phyloP scores from a whole-genome alignment of 306 rosid species.

The Castanea sativa region DNA sequence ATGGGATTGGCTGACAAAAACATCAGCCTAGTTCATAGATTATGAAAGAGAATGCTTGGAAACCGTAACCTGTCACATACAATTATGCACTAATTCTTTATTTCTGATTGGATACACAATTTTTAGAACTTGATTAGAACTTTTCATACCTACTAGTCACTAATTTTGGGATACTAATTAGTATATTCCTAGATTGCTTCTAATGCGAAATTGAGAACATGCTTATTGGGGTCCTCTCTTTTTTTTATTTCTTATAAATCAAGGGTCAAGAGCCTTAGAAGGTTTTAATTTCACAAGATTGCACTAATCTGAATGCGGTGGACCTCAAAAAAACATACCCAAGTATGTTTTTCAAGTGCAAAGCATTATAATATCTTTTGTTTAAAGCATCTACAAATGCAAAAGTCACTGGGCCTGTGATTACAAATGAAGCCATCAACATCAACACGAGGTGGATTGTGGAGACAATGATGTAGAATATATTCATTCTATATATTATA shows the following conservation, averaged over 20 bases:
- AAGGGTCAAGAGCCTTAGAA: background rate
- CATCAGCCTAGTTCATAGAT: background rate
- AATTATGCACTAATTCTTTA: slow-evolving; percentile 13
- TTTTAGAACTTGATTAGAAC: slow-evolving; percentile 4
- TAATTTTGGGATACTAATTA: slow-evolving; percentile 26
- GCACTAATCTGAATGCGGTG: background rate
- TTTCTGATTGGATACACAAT: slow-evolving; percentile 22
- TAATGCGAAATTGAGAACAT: slow-evolving; percentile 7
- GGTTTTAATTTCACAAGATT: background rate
- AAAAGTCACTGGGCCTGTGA: background rate
- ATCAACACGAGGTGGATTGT: background rate
- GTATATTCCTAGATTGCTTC: slow-evolving; percentile 21
- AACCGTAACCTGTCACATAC: background rate
- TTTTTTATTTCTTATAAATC: background rate
- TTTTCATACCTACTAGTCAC: slow-evolving; percentile 18
- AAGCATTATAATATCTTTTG: background rate
- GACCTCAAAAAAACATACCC: background rate
- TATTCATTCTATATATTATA: too few species aligned
- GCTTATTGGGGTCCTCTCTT: background rate
- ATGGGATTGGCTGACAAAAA: background rate
- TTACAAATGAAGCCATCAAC: background rate
- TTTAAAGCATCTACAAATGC: background rate
- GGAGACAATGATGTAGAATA: too few species aligned
- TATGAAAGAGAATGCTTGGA: background rate
- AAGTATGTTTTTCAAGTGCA: background rate